Base-by-base conservation (phyloP, 768 basidiomycete genomes). In the Pleurotus tuber-regium region DNA sequence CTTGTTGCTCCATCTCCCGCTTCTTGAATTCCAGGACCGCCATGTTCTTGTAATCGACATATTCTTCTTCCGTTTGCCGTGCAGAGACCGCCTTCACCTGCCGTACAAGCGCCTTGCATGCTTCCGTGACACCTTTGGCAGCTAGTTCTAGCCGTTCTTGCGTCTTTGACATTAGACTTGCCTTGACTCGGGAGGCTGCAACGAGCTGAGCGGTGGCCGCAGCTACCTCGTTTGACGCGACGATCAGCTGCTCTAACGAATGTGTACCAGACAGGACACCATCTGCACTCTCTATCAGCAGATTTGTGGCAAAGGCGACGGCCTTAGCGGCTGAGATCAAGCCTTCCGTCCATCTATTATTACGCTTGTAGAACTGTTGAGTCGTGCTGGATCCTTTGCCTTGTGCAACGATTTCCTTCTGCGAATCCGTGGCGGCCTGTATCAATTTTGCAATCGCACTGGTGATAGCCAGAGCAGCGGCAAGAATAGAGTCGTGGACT, bases 331-430 rank as follows among this genome's bases (percentile, higher is more conserved):
- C 97, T 29, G 93, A 96, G 61, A 98, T 94, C 59, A 99, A 86
- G 58, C 97, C 97, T 67, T 99, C 97, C 38, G 97, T 99, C 97
- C 97, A 99, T 54, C 97, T 82, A 70, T 98, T 98, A 83, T 99
- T 98, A 54, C 92, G 87, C 75, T 99, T 99, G 81, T 98, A 99
- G 79, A 99, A 99, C 62, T 98, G 96, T 67, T 96, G 92, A 16
- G 77, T 84, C 19, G 94, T 82, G 67, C 86, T 93, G 16, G 94
- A 90, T 6, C 97, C 97, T 66, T 84, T 90, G 52, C 97, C 97
- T 70, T 97, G 87, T 2, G 87, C 86, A 50, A 98, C 97, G 50
- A 99, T 99, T 73, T 99, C 97, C 66, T 98, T 84, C 68, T 99
- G 97, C 44, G 95, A 98, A 30, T 95, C 95, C 1, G 97, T 97